A percentile compares a stretch with the other conserved stretches of the same genome.
Evolutionary conservation across 1,284 basidiomycete species (phyloP).

Genomic region (Trametes sp.): DNA sequence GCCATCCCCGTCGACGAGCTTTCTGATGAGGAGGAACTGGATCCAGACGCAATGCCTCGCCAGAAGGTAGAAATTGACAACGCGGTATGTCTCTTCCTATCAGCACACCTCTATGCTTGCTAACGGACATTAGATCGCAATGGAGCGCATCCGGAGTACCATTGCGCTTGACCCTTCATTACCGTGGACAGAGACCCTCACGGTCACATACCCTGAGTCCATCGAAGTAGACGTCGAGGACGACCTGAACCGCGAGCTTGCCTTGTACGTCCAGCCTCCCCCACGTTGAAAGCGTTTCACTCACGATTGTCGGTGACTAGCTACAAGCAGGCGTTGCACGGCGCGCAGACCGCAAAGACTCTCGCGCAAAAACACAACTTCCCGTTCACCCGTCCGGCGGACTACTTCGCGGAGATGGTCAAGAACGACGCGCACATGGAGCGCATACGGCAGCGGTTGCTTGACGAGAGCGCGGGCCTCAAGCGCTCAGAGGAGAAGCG

Average conservation of each 20-base stretch:
- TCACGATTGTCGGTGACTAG: slow-evolving; percentile 48
- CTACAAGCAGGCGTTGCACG: slow-evolving; percentile 94
- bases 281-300: background rate
- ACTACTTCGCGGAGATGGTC: slow-evolving; percentile 99
- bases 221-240: slow-evolving; percentile 86
- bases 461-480: slow-evolving; percentile 90
- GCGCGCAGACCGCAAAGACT: slow-evolving; percentile 77
- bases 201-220: slow-evolving; percentile 74
- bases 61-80: slow-evolving; percentile 89
- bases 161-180: slow-evolving; percentile 81
- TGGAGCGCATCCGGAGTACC: slow-evolving; percentile 81
- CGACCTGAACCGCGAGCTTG: slow-evolving; percentile 93
- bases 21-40: slow-evolving; percentile 63
- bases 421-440: slow-evolving; percentile 99
- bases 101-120: background rate
- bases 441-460: slow-evolving; percentile 88
- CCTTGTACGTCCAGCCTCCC: slow-evolving; percentile 71
- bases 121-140: slow-evolving; percentile 63
- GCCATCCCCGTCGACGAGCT: slow-evolving; percentile 73
- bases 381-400: slow-evolving; percentile 91
- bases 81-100: slow-evolving; percentile 55
- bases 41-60: slow-evolving; percentile 79
- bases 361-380: slow-evolving; percentile 80
- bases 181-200: slow-evolving; percentile 88
- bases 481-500: slow-evolving; percentile 94